phyloP scores from a whole-genome alignment of 1,139 yeast species.

The Taphrina communis region DNA sequence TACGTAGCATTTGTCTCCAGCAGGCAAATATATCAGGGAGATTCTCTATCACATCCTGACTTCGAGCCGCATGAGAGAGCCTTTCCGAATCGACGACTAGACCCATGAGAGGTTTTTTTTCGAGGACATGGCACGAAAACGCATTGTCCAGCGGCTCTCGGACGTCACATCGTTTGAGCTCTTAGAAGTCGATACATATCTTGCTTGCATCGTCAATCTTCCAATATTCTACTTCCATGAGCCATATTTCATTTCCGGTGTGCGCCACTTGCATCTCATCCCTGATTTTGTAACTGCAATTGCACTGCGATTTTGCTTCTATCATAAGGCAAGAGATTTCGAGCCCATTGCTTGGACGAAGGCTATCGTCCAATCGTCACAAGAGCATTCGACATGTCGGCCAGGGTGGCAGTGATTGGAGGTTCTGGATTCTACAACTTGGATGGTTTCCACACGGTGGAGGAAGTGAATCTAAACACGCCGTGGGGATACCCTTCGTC shows the following conservation, averaged over 20 bases:
- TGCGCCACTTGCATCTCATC: background rate
- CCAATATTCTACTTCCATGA: background rate
- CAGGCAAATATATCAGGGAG: background rate
- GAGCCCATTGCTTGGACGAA: too few relatives aligned
- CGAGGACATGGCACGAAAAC: background rate
- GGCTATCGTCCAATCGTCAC: too few relatives aligned
- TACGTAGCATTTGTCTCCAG: background rate
- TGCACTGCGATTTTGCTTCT: too few relatives aligned
- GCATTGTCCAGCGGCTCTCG: background rate
- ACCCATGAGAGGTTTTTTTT: background rate
- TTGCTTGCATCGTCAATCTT: background rate
- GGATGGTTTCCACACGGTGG: constrained; percentile 62
- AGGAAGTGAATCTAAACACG: constrained; percentile 41
- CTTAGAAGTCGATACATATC: background rate
- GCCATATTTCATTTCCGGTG: background rate
- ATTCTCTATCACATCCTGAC: background rate
- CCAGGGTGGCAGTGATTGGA: constrained; percentile 65
- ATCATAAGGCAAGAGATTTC: too few relatives aligned
- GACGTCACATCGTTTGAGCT: background rate
- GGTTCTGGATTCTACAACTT: constrained; percentile 97
- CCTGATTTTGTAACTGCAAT: too few relatives aligned
- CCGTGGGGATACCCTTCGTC: constrained; percentile 99
- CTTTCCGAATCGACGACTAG: background rate
- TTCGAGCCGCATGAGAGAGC: background rate
- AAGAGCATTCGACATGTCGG: constrained; percentile 3